Evolutionary conservation across 2,329 filamentous ascomycete species (phyloP).

Genomic region (Harringtonia aguacate): DNA sequence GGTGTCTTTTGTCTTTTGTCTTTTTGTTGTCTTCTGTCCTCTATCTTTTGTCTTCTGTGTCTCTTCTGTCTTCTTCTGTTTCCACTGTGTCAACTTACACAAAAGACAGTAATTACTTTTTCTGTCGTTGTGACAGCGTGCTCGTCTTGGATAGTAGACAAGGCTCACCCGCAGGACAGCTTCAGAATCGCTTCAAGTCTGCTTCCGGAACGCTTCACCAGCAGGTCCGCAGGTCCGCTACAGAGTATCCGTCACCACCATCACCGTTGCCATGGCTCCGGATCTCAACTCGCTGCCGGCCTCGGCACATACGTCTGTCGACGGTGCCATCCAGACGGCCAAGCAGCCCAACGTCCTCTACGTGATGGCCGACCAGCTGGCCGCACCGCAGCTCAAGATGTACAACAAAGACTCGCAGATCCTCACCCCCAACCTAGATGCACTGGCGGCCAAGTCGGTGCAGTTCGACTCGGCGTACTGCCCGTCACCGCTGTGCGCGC

Average conservation of each 20-base stretch:
- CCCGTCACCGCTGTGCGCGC: slow-evolving; percentile 84
- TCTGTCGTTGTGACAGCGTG: slow-evolving; percentile 10
- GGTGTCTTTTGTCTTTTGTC: not conserved
- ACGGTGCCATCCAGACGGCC: slow-evolving; percentile 8
- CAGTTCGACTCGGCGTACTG: slow-evolving; percentile 94
- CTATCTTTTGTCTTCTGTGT: not conserved
- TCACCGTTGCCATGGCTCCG: slow-evolving; percentile 51
- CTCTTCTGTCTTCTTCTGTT: not conserved
- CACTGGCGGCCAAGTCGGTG: slow-evolving; percentile 68
- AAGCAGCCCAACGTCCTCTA: slow-evolving; percentile 68
- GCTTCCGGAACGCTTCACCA: too few species aligned
- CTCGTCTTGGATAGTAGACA: slow-evolving; percentile 5
- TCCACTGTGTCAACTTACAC: slow-evolving; percentile 1
- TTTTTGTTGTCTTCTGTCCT: not conserved
- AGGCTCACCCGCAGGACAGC: not conserved
- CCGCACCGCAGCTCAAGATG: slow-evolving; percentile 82
- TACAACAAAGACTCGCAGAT: slow-evolving; percentile 84
- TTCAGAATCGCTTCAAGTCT: too few species aligned
- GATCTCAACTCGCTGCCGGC: slow-evolving; percentile 62
- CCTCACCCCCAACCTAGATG: slow-evolving; percentile 83
- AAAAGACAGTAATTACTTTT: slow-evolving; percentile 3
- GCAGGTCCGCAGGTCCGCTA: too few species aligned
- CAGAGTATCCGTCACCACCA: too few species aligned
- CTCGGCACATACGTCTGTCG: slow-evolving; percentile 27
- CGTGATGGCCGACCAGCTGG: slow-evolving; percentile 95